A percentile compares a stretch with the other conserved stretches of the same genome.
Conservation (phyloP, 164 flowering plant species). For the Vitis riparia region DNA sequence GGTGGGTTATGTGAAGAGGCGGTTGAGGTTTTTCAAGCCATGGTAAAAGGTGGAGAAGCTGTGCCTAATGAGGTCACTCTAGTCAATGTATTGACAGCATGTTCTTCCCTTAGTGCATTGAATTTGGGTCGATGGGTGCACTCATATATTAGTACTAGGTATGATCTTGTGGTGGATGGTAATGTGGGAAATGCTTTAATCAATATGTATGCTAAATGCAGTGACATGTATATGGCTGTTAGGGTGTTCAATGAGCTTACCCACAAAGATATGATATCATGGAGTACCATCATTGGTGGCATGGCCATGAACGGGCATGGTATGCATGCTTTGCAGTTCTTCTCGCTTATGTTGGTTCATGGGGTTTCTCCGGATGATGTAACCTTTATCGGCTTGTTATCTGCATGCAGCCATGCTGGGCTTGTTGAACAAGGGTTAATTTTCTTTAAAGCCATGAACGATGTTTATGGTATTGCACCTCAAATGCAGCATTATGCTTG, state of each 20-base stretch:
- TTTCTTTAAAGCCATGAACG: conserved; percentile 27
- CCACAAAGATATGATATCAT: conserved; percentile 27
- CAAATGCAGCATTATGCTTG: conserved; percentile 30
- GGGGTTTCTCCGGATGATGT: conserved; percentile 32
- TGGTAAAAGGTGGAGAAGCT: conserved; percentile 19
- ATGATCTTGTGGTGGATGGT: conserved; percentile 12
- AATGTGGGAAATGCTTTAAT: conserved; percentile 26
- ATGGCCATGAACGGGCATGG: conserved; percentile 34
- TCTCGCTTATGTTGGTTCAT: conserved; percentile 24
- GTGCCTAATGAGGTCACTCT: conserved; percentile 31
- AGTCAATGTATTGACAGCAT: conserved; percentile 23
- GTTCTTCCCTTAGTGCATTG: conserved; percentile 26
- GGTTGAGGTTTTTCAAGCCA: conserved; percentile 13
- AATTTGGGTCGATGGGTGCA: conserved; percentile 25
- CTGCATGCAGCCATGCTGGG: conserved; percentile 35
- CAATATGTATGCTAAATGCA: conserved; percentile 30
- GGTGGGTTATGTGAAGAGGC: conserved; percentile 30
- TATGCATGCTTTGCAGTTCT: conserved; percentile 21
- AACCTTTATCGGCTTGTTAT: conserved; percentile 28
- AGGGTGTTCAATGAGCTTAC: conserved; percentile 13
- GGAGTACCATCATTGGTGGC: conserved; percentile 34
- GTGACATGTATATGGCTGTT: conserved; percentile 19
- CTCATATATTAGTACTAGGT: conserved; percentile 3
- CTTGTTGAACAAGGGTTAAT: conserved; percentile 24
- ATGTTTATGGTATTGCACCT: conserved; percentile 21